A percentile compares a stretch with the other conserved stretches of the same genome.
phyloP scores from a whole-genome alignment of 306 rosid species.

The Styphnolobium japonicum region DNA sequence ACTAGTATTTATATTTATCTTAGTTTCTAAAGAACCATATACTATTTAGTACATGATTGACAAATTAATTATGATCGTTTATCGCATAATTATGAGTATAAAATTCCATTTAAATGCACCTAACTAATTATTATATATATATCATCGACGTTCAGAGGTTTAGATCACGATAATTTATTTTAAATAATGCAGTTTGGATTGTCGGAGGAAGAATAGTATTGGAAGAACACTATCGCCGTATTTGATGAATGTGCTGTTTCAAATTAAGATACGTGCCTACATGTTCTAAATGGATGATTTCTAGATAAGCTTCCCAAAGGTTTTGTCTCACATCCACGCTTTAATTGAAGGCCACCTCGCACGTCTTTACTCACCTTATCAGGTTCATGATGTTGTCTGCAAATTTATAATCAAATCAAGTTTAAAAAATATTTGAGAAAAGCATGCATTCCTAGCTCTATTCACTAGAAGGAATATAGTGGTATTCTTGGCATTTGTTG shows the following conservation, averaged over 20 bases:
- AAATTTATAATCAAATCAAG: background rate
- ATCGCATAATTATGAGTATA: background rate
- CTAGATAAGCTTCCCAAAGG: conserved; percentile 4
- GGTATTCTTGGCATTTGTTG: background rate
- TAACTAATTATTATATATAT: background rate
- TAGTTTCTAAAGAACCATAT: background rate
- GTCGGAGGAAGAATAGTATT: background rate
- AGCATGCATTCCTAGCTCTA: background rate
- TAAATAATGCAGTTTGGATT: too few species aligned
- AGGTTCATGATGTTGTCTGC: background rate
- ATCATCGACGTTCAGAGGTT: background rate
- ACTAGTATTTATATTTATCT: background rate
- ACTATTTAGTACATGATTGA: background rate
- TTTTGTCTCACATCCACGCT: background rate
- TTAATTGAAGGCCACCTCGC: background rate
- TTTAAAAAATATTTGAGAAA: background rate
- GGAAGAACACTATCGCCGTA: background rate
- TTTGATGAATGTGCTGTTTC: background rate
- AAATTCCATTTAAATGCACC: background rate
- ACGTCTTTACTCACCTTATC: conserved; percentile 8
- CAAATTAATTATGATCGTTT: background rate
- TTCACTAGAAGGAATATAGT: background rate
- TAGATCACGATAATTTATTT: background rate
- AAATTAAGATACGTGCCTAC: background rate
- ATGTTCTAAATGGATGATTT: background rate